A percentile compares a stretch with the other conserved stretches of the same genome.
Evolutionary conservation across 345 rosid genomes (phyloP).

Genomic region (Euphorbia peplus): DNA sequence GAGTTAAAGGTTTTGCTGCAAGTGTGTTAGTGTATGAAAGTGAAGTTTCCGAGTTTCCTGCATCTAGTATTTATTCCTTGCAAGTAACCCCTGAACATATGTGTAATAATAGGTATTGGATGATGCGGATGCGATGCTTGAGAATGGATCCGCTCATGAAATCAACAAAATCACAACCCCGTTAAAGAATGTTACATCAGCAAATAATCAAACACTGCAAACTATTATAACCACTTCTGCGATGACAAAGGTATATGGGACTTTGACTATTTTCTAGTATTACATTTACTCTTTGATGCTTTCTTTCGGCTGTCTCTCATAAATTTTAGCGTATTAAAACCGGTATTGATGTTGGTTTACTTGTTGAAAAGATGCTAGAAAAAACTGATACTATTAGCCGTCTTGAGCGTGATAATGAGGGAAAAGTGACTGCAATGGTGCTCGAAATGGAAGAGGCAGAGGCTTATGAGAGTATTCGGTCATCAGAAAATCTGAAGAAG

Average conservation of each 20-base stretch:
- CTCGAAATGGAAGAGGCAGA: slow-evolving; percentile 29
- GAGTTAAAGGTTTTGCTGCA: not conserved
- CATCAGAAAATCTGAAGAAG: slow-evolving; percentile 24
- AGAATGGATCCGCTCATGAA: slow-evolving; percentile 19
- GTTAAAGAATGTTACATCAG: slow-evolving; percentile 11
- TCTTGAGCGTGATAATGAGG: slow-evolving; percentile 26
- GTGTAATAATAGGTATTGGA: slow-evolving; percentile 23
- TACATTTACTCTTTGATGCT: not conserved
- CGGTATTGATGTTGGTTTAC: not conserved
- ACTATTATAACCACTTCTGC: slow-evolving; percentile 18
- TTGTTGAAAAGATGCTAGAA: slow-evolving; percentile 19
- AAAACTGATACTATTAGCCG: slow-evolving; percentile 11
- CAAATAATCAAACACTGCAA: slow-evolving; percentile 9
- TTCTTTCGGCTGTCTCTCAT: not conserved
- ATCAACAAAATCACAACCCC: slow-evolving; percentile 17
- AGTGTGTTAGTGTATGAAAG: not conserved
- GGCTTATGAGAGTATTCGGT: slow-evolving; percentile 13
- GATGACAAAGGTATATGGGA: slow-evolving; percentile 13
- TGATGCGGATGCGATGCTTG: slow-evolving; percentile 19
- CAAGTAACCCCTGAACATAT: not conserved
- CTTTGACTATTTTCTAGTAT: not conserved
- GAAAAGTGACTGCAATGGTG: slow-evolving; percentile 30
- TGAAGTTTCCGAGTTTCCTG: not conserved
- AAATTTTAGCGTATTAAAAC: not conserved
- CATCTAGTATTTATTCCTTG: not conserved